Conservation (phyloP, 768 basidiomycete species). For the Podaxis mareebaensis region DNA sequence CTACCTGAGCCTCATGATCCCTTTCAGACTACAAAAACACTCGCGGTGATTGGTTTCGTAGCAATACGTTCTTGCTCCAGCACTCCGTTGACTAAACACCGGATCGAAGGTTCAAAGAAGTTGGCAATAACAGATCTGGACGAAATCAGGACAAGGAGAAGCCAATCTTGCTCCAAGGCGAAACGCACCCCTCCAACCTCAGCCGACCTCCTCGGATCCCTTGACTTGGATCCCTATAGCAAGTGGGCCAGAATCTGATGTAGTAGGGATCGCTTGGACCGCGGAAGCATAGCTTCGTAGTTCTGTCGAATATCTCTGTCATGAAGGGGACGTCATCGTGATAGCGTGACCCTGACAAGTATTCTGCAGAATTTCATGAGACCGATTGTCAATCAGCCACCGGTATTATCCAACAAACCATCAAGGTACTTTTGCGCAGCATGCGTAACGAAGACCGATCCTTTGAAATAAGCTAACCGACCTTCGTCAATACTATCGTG, state of each 20-base stretch:
- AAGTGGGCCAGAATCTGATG: no score
- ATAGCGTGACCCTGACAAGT: constrained; percentile 18
- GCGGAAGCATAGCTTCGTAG: constrained; percentile 24
- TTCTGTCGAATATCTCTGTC: constrained; percentile 22
- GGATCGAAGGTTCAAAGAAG: constrained; percentile 24
- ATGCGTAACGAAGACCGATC: constrained; percentile 46
- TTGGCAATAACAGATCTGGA: constrained; percentile 21
- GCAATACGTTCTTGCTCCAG: constrained; percentile 16
- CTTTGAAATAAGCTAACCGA: constrained; percentile 39
- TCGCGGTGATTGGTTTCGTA: constrained; percentile 19
- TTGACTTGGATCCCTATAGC: constrained; percentile 19
- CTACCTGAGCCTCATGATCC: not conserved
- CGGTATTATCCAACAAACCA: constrained; percentile 25
- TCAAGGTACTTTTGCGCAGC: constrained; percentile 36
- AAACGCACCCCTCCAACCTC: constrained; percentile 21
- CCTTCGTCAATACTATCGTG: not conserved
- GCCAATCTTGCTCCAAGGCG: not conserved
- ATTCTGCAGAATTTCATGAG: constrained; percentile 4
- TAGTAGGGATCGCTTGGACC: constrained; percentile 21
- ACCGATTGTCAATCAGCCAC: not conserved
- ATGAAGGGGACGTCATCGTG: constrained; percentile 22
- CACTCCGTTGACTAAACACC: constrained; percentile 21
- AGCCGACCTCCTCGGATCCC: constrained; percentile 24
- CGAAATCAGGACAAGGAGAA: no score
- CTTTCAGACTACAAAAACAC: not conserved